Evolutionary conservation across 1,284 basidiomycete genomes (phyloP), one percentile per base, ranked within the genome.

Genomic region (Mycosarcoma mackinlayi): DNA sequence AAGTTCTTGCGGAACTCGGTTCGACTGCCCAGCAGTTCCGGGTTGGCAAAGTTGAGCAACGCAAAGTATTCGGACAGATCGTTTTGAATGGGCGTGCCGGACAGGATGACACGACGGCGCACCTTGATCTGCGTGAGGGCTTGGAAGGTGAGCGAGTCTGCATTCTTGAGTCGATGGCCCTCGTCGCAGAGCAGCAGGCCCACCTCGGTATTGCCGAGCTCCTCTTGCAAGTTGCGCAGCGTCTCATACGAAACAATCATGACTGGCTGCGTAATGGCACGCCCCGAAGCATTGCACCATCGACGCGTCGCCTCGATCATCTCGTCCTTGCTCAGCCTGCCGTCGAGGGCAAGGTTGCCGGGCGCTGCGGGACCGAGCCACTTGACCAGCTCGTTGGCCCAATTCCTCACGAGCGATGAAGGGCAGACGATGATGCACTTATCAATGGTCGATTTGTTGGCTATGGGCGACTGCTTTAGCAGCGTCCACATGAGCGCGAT

Each of bases 231-330:
- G 37, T 81, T 82, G 19, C 81, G 92, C 46, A 99, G 86, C 0
- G 94, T 97, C 83, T 99, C 95, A 77, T 99, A 99, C 0, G 96
- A 98, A 1, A 97, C 95, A 73, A 99, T 98, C 92, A 98, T 93
- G 41, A 98, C 95, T 11, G 79, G 79, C 45, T 81, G 79, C 13
- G 75, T 71, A 35, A 81, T 70, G 10, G 73, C 66, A 16, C 78
- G 65, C 6, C 80, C 80, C 16, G 54, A 75, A 13, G 71, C 67
- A 9, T 75, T 71, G 38, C 74, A 79, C 80, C 80, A 82, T 27
- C 80, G 70, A 31, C 75, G 76, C 8, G 79, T 77, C 1, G 73
- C 66, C 24, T 71, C 69, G 42, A 81, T 68, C 78, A 80, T 79
- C 38, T 80, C 73, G 34, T 82, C 80, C 51, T 80, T 77, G 56